Evolutionary conservation across 208 protist species (phyloP).

Genomic region (Trypanosoma conorhini): DNA sequence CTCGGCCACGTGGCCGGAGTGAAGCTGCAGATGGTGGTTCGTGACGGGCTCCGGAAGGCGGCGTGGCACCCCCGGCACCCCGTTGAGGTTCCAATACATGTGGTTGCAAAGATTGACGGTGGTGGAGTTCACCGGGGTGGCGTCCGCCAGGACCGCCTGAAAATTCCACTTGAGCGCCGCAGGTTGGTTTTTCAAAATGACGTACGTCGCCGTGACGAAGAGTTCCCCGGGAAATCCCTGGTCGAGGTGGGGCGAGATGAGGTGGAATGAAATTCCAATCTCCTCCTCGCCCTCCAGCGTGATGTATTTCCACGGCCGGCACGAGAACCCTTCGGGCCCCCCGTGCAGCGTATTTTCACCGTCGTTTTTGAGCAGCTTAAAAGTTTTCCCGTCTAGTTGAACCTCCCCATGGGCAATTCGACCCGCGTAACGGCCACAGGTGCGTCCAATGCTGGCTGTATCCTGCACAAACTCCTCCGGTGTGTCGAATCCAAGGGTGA

Average conservation of each 20-base stretch:
- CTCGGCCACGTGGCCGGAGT: slow-evolving; percentile 35
- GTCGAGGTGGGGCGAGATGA: slow-evolving; percentile 41
- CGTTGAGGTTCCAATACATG: slow-evolving; percentile 69
- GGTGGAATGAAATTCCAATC: slow-evolving; percentile 28
- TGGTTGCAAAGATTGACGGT: slow-evolving; percentile 66
- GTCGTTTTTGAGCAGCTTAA: slow-evolving; percentile 29
- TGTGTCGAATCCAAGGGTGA: slow-evolving; percentile 50
- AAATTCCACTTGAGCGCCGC: slow-evolving; percentile 34
- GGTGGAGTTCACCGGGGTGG: slow-evolving; percentile 36
- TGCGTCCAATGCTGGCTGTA: slow-evolving; percentile 56
- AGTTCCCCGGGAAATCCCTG: slow-evolving; percentile 43
- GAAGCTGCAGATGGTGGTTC: slow-evolving; percentile 50
- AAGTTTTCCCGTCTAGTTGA: slow-evolving; percentile 40
- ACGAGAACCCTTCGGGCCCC: slow-evolving; percentile 55
- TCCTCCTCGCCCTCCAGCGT: slow-evolving; percentile 21
- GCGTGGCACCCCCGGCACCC: slow-evolving; percentile 24
- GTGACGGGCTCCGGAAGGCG: slow-evolving; percentile 33
- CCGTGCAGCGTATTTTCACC: slow-evolving; percentile 47
- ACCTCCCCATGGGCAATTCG: slow-evolving; percentile 55
- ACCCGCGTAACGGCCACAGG: slow-evolving; percentile 63
- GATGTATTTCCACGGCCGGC: slow-evolving; percentile 55
- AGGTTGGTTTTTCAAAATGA: slow-evolving; percentile 28
- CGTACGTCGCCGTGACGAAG: slow-evolving; percentile 33
- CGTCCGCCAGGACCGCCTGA: slow-evolving; percentile 32
- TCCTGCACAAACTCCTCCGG: slow-evolving; percentile 49